Evolutionary conservation across 371 early-diverging fungal species (phyloP).

Genomic region (Haplosporangium sp.): DNA sequence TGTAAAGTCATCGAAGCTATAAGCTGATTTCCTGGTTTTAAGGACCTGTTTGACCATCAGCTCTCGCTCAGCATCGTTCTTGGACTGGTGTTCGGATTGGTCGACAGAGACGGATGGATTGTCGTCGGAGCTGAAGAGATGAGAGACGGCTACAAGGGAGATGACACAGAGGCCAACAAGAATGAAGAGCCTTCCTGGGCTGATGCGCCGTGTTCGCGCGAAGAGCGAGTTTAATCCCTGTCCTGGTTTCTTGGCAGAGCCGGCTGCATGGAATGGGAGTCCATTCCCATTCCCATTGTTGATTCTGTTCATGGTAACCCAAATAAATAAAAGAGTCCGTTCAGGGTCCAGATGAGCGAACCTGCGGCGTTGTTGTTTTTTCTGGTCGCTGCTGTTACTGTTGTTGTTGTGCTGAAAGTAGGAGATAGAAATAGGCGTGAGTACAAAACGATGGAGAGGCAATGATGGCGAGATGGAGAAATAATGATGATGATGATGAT

Average conservation of each 20-base stretch:
- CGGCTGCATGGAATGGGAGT: constrained; percentile 36
- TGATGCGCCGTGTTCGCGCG: constrained; percentile 1
- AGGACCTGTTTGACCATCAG: constrained; percentile 33
- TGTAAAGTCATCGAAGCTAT: constrained; percentile 44
- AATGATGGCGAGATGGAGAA: too few relatives aligned
- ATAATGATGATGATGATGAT: too few relatives aligned
- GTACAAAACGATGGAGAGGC: too few relatives aligned
- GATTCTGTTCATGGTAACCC: constrained; percentile 37
- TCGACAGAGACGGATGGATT: not conserved
- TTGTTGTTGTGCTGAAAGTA: too few relatives aligned
- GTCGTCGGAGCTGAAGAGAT: constrained; percentile 11
- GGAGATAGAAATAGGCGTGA: too few relatives aligned
- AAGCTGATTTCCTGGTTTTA: constrained; percentile 27
- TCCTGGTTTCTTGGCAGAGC: constrained; percentile 8
- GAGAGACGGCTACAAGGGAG: constrained; percentile 23
- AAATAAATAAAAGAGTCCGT: too few relatives aligned
- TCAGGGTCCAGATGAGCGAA: too few relatives aligned
- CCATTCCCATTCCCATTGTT: constrained; percentile 26
- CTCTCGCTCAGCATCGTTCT: constrained; percentile 30
- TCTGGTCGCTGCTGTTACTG: too few relatives aligned
- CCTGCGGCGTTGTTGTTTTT: too few relatives aligned
- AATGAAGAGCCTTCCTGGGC: constrained; percentile 29
- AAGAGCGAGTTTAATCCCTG: constrained; percentile 3
- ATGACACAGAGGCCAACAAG: constrained; percentile 25
- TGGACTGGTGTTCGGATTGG: constrained; percentile 11